Evolutionary conservation across 2,329 filamentous ascomycete species (phyloP).

Genomic region (Colletotrichum lupini): DNA sequence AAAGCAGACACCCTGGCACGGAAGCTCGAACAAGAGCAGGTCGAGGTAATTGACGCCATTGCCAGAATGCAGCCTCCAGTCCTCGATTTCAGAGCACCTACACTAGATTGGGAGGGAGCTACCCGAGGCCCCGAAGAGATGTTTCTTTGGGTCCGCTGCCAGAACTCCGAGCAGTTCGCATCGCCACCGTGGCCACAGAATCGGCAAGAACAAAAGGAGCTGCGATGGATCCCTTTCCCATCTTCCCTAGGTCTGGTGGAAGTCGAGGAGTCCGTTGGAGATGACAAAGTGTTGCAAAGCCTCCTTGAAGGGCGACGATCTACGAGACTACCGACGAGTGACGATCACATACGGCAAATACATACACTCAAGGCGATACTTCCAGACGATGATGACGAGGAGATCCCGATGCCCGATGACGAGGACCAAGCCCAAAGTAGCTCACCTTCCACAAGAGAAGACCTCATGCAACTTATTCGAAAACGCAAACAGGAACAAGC

Average conservation of each 20-base stretch:
- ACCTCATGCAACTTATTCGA: constrained; percentile 6
- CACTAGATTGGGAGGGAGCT: constrained; percentile 39
- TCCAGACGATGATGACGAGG: not conserved
- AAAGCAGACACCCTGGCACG: constrained; percentile 24
- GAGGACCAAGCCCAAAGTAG: not conserved
- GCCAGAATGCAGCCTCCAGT: constrained; percentile 44
- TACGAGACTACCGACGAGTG: not conserved
- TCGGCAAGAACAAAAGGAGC: not conserved
- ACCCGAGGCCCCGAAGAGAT: constrained; percentile 38
- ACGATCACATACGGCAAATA: not conserved
- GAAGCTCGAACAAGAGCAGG: constrained; percentile 42
- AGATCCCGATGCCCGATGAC: not conserved
- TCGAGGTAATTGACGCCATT: constrained; percentile 40
- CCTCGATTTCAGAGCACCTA: constrained; percentile 41
- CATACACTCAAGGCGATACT: not conserved
- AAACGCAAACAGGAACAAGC: constrained; percentile 10
- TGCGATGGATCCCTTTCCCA: constrained; percentile 22
- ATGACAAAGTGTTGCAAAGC: not conserved
- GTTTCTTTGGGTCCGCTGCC: constrained; percentile 35
- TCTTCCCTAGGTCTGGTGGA: not conserved
- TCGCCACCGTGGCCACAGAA: constrained; percentile 33
- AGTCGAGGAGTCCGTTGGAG: constrained; percentile 12
- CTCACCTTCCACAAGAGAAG: not conserved
- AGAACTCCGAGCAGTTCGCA: constrained; percentile 24
- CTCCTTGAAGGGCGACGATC: not conserved